Conservation (phyloP, 2,329 filamentous ascomycete genomes). For the Phyllosticta citrichinensis region DNA sequence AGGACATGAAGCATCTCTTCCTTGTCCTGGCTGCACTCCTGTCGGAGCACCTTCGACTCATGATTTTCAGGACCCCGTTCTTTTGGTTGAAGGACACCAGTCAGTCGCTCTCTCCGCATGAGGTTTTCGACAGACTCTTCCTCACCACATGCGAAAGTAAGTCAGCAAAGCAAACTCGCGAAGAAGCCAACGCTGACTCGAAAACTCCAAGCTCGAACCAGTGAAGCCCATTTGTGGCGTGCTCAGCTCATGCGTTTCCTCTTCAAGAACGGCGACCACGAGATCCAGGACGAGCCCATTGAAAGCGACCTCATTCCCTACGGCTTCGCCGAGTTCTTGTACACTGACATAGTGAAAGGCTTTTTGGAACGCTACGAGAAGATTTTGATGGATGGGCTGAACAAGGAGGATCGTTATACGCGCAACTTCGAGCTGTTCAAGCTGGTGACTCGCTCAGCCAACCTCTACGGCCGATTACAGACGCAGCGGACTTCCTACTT, state of each 20-base stretch:
- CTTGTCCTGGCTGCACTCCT: conserved; percentile 1
- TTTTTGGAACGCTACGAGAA: no score
- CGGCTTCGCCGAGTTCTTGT: no score
- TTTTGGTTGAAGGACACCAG: background rate
- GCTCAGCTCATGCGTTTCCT: background rate
- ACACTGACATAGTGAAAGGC: no score
- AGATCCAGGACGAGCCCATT: background rate
- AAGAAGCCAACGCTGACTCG: no score
- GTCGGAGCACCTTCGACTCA: background rate
- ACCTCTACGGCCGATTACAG: background rate
- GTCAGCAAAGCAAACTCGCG: background rate
- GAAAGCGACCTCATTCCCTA: background rate
- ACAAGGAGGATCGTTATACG: background rate
- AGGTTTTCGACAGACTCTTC: no score
- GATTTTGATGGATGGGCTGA: background rate
- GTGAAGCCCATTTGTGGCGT: background rate
- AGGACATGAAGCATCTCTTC: background rate
- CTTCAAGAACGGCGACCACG: background rate
- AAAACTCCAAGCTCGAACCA: background rate
- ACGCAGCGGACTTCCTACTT: background rate
- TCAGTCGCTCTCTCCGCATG: no score
- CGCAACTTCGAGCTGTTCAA: background rate
- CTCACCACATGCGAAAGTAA: background rate
- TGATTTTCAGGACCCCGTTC: background rate
- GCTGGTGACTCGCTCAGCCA: background rate